These are phyloP conservation scores for Amaranthus cruentus DNA, from an alignment of 148 eudicot species.

Conservation along the genomic window DNA sequence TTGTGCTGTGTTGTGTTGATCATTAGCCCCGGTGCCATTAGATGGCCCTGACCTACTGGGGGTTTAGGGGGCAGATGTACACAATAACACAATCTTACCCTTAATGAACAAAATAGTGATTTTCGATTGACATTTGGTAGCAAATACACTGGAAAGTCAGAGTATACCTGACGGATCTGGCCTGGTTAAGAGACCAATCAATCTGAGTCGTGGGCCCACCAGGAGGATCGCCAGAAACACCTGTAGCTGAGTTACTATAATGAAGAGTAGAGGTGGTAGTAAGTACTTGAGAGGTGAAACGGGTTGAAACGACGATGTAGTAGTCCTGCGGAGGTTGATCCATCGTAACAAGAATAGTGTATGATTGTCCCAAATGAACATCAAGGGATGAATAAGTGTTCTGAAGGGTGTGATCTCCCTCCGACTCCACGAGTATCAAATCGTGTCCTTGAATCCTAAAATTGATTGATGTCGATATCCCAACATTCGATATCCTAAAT, in stretches of 20 bases:
- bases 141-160: no score
- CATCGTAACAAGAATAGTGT: conserved; percentile 55
- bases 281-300: conserved; percentile 54
- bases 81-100: no score
- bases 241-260: conserved; percentile 46
- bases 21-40: no score
- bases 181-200: conserved; percentile 57
- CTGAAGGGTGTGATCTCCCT: conserved; percentile 65
- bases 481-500: conserved; percentile 64
- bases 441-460: conserved; percentile 63
- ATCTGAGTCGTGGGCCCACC: conserved; percentile 57
- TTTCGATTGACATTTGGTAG: no score
- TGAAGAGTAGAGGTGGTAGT: conserved; percentile 48
- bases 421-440: conserved; percentile 54
- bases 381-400: conserved; percentile 49
- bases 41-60: no score
- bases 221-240: conserved; percentile 43
- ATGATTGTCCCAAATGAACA: conserved; percentile 66
- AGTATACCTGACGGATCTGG: conserved; percentile 50
- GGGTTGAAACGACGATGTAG: conserved; percentile 51
- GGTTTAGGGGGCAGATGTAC: no score
- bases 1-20: no score
- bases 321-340: conserved; percentile 54
- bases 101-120: no score
- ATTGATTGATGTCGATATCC: conserved; percentile 45